Evolutionary conservation across 163 green algal genomes (phyloP).

Genomic region (Scenedesmus sp.): DNA sequence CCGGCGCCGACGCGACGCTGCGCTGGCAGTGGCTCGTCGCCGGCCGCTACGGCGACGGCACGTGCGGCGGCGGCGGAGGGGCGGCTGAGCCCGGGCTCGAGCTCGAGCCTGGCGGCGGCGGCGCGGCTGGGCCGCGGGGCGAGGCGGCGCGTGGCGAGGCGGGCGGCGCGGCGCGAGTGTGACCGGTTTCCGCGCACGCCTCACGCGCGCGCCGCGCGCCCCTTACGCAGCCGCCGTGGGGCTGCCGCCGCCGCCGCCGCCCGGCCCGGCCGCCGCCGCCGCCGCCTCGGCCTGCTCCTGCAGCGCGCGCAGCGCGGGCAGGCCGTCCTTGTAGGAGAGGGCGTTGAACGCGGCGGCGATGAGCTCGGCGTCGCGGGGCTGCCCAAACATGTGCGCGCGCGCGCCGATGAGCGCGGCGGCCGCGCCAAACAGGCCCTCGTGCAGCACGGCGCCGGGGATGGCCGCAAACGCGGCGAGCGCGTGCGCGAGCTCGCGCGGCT

Average conservation of each 20-base stretch:
- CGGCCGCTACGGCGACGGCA: background rate
- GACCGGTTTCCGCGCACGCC: no score
- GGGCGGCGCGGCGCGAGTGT: no score
- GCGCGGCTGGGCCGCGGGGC: no score
- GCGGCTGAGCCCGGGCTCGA: no score
- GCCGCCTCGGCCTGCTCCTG: conserved; percentile 18
- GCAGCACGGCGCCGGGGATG: background rate
- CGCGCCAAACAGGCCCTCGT: conserved; percentile 17
- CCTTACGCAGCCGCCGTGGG: no score
- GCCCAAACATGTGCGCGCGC: conserved; percentile 20
- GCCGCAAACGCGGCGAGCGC: background rate
- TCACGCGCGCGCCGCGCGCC: no score
- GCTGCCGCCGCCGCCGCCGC: no score
- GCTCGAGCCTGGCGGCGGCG: no score
- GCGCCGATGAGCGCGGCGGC: conserved; percentile 13
- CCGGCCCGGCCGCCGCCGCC: background rate
- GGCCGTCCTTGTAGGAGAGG: conserved; percentile 15
- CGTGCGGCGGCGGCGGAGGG: no score
- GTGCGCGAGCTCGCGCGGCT: conserved; percentile 17
- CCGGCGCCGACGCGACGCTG: background rate
- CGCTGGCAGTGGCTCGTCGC: background rate
- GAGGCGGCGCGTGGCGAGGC: no score
- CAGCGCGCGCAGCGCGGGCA: conserved; percentile 24
- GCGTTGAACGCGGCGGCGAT: conserved; percentile 30
- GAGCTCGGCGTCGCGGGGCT: conserved; percentile 12